Conservation (phyloP, 441 rosid species). For the Pelargonium fulgidum region DNA sequence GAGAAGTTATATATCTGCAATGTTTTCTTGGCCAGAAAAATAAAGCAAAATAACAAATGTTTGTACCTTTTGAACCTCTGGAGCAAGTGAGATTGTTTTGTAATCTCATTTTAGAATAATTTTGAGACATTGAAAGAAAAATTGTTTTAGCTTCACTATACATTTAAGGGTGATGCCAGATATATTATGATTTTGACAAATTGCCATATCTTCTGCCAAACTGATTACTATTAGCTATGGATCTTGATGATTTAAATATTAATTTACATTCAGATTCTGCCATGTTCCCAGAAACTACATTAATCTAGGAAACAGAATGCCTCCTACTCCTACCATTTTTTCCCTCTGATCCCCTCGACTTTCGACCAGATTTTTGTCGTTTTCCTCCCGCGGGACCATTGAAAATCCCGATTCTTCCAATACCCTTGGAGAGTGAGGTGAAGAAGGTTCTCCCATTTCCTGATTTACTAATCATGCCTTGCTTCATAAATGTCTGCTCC, state of each 20-base stretch:
- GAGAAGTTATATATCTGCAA: not conserved
- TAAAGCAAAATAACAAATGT: not conserved
- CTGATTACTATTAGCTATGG: not conserved
- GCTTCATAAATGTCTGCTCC: slow-evolving; percentile 69
- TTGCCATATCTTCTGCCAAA: not conserved
- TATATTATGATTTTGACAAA: slow-evolving; percentile 3
- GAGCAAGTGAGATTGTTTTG: not conserved
- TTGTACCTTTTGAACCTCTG: not conserved
- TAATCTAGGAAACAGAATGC: slow-evolving; percentile 40
- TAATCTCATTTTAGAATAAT: not conserved
- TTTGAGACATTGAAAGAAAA: not conserved
- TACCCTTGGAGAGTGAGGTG: slow-evolving; percentile 67
- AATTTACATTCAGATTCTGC: not conserved
- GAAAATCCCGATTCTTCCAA: slow-evolving; percentile 59
- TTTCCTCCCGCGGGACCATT: slow-evolving; percentile 43
- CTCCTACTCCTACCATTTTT: slow-evolving; percentile 49
- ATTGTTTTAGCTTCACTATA: not conserved
- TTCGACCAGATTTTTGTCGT: slow-evolving; percentile 45
- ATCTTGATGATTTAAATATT: slow-evolving; percentile 6
- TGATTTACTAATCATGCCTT: slow-evolving; percentile 63
- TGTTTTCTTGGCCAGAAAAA: not conserved
- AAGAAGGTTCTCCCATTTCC: slow-evolving; percentile 63
- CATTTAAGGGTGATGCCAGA: not conserved
- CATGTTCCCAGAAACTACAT: not conserved
- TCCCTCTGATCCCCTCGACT: slow-evolving; percentile 43